phyloP scores from a whole-genome alignment of 495 filamentous ascomycete species.

The Lophium mytilinum region DNA sequence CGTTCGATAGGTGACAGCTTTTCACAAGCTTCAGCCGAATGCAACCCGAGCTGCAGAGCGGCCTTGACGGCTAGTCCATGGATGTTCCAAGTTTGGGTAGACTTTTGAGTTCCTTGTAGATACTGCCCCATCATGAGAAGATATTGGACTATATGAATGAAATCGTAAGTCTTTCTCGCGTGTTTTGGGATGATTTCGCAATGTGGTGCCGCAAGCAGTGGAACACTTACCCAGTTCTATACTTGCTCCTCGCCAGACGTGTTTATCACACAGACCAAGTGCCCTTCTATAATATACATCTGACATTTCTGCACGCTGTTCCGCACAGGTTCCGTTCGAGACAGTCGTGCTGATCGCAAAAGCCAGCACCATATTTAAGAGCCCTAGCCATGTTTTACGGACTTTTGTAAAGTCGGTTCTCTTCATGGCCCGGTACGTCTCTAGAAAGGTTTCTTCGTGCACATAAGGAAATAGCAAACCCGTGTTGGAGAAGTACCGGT shows the following conservation, averaged over 20 bases:
- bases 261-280: slow-evolving; percentile 19
- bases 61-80: slow-evolving; percentile 39
- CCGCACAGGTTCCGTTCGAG: background rate
- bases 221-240: slow-evolving; percentile 33
- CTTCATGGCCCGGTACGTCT: slow-evolving; percentile 34
- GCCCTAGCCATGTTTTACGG: slow-evolving; percentile 32
- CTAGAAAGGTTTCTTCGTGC: slow-evolving; percentile 31
- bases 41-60: slow-evolving; percentile 38
- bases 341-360: slow-evolving; percentile 28
- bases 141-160: slow-evolving; percentile 25
- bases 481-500: slow-evolving; percentile 36
- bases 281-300: slow-evolving; percentile 38
- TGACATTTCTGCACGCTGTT: slow-evolving; percentile 13
- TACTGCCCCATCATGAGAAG: slow-evolving; percentile 38
- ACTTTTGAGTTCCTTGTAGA: slow-evolving; percentile 40
- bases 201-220: background rate
- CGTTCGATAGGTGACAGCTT: slow-evolving; percentile 33
- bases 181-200: background rate
- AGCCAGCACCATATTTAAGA: slow-evolving; percentile 30
- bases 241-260: slow-evolving; percentile 32
- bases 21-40: slow-evolving; percentile 32
- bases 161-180: background rate
- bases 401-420: slow-evolving; percentile 31
- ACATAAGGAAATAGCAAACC: slow-evolving; percentile 39
- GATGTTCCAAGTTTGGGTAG: slow-evolving; percentile 38